Base-by-base conservation (phyloP, 176 grass and related monocot genomes). In the Aegilops bicornis region DNA sequence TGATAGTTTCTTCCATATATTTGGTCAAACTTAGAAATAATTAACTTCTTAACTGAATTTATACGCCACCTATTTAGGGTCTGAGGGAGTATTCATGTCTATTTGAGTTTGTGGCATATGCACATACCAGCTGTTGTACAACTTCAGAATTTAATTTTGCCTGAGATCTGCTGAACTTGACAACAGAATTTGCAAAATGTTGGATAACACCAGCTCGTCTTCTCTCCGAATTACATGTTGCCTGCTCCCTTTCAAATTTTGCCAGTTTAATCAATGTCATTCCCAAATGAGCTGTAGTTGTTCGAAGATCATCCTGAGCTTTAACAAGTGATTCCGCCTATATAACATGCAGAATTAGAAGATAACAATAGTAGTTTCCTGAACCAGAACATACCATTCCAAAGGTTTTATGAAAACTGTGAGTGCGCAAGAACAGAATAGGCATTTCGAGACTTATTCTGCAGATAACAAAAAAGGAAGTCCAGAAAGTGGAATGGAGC, bases 241-340 rank as follows among this genome's bases (percentile, higher is more conserved):
- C 85, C 29, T 91, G 83, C 76, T 95, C 90, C 27, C 77, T 94
- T 84, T 95, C 96, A 82, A 95, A 98, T 88, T 94, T 98, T 89
- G 89, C 93, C 65, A 95, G 79, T 69, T 95, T 95, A 71, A 98
- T 80, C 56, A 98, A 84, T 76, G 91, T 82, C 89, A 98, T 90
- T 22, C 96, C 96, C 76, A 98, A 89, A 64, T 98, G 88, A 80
- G 91, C 96, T 75, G 88, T 89, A 37, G 88, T 91, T 78, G 91
- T 86, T 76, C 84, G 87, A 73, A 92, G 86, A 89, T 94, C 90
- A 66, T 95, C 89, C 70, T 88, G 91, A 85, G 93, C 75, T 89
- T 98, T 95, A 67, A 95, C 96, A 32, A 98, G 84, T 22, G 77
- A 58, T 63, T 98, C 96, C 6, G 91, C 96, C 96, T 98, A 65